Conservation (phyloP, 768 basidiomycete genomes). For the Auriscalpium microsporum region DNA sequence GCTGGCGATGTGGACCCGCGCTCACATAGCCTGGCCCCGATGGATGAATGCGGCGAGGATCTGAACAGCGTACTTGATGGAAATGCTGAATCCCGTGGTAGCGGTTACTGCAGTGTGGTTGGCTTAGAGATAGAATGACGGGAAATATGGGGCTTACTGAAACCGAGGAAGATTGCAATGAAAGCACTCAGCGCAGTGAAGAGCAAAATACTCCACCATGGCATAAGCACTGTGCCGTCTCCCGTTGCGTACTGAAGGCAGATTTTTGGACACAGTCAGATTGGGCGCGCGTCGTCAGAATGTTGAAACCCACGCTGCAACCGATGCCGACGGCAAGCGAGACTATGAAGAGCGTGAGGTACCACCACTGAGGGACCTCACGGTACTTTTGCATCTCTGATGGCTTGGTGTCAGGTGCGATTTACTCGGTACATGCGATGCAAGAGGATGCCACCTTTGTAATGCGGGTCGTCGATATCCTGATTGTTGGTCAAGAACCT, state of each 20-base stretch:
- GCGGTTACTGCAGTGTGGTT: slow-evolving; percentile 25
- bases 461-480: slow-evolving; percentile 44
- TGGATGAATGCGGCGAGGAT: slow-evolving; percentile 44
- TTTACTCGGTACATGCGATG: background rate
- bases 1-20: slow-evolving; percentile 6
- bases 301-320: slow-evolving; percentile 21
- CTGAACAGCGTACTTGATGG: slow-evolving; percentile 42
- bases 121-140: background rate
- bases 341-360: slow-evolving; percentile 33
- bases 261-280: background rate
- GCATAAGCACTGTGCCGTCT: slow-evolving; percentile 32
- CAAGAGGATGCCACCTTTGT: slow-evolving; percentile 25
- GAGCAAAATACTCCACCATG: slow-evolving; percentile 45
- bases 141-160: slow-evolving; percentile 23
- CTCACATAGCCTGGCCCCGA: slow-evolving; percentile 37
- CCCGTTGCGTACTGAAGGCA: slow-evolving; percentile 23
- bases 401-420: background rate
- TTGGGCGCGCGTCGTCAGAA: background rate
- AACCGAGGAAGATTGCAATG: slow-evolving; percentile 24
- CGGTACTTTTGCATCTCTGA: slow-evolving; percentile 42
- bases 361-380: slow-evolving; percentile 50
- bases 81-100: slow-evolving; percentile 36
- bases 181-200: slow-evolving; percentile 38
- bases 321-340: slow-evolving; percentile 44
- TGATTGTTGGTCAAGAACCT: slow-evolving; percentile 30